Conservation (phyloP, 2,329 filamentous ascomycete species). For the Penicillium sp. region DNA sequence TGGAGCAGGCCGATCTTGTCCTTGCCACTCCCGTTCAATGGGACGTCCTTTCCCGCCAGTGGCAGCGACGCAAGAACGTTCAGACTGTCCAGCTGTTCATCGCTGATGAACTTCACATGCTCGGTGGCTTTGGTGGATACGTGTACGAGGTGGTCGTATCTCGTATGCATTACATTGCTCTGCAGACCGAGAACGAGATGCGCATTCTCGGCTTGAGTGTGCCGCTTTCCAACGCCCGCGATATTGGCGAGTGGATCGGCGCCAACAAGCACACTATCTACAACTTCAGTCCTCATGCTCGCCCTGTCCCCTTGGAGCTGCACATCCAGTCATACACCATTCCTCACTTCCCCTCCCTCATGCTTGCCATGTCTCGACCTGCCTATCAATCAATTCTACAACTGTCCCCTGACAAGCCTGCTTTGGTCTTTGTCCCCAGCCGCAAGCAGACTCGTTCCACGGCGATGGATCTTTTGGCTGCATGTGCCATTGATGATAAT, state of each 20-base stretch:
- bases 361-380: slow-evolving; percentile 98
- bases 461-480: slow-evolving; percentile 84
- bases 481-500: slow-evolving; percentile 84
- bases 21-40: slow-evolving; percentile 92
- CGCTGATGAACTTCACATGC: slow-evolving; percentile 91
- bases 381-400: slow-evolving; percentile 88
- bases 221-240: slow-evolving; percentile 88
- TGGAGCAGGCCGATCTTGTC: slow-evolving; percentile 86
- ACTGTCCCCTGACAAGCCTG: slow-evolving; percentile 85
- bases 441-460: slow-evolving; percentile 91
- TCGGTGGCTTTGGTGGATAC: slow-evolving; percentile 85
- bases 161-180: slow-evolving; percentile 93
- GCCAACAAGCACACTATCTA: slow-evolving; percentile 98
- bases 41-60: slow-evolving; percentile 94
- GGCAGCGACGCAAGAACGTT: slow-evolving; percentile 95
- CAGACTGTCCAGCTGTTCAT: slow-evolving; percentile 90
- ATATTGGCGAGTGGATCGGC: slow-evolving; percentile 97
- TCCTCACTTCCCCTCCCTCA: slow-evolving; percentile 95
- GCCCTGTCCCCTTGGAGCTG: slow-evolving; percentile 87
- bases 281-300: slow-evolving; percentile 94
- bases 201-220: slow-evolving; percentile 90
- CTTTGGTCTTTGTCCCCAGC: slow-evolving; percentile 88
- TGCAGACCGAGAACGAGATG: slow-evolving; percentile 82
- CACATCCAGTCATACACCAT: slow-evolving; percentile 96
- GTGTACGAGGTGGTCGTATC: slow-evolving; percentile 97